Conservation (phyloP, 208 protist genomes). For the Giardia muris region DNA sequence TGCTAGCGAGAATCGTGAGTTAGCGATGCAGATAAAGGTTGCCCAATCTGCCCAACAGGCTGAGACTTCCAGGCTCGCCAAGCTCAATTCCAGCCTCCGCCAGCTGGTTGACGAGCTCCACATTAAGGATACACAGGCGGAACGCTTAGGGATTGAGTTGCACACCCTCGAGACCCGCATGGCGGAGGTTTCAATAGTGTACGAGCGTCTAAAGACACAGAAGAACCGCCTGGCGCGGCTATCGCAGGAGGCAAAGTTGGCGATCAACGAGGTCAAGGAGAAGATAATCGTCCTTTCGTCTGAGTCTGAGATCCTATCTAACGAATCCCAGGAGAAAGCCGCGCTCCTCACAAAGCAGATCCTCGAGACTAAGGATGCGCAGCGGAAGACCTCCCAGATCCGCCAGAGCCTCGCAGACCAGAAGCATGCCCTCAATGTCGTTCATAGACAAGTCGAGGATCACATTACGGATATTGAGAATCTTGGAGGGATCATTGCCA, state of each 20-base stretch:
- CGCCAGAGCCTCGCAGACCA: background rate
- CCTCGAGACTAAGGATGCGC: slow-evolving; percentile 19
- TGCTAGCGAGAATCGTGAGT: background rate
- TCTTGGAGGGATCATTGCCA: background rate
- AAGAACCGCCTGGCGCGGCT: slow-evolving; percentile 6
- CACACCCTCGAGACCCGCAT: background rate
- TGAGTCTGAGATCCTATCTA: background rate
- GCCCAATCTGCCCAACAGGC: background rate
- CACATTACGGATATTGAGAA: background rate
- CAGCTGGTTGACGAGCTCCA: background rate
- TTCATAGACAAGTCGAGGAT: background rate
- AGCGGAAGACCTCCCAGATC: background rate
- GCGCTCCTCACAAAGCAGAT: background rate
- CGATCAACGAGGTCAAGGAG: background rate
- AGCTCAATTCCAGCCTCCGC: background rate
- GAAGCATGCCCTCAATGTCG: background rate
- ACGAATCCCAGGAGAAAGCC: background rate
- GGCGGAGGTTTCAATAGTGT: background rate
- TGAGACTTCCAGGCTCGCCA: background rate
- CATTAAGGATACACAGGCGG: slow-evolving; percentile 23
- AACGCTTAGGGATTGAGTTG: background rate
- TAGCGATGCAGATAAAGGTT: background rate
- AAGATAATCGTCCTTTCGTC: slow-evolving; percentile 16
- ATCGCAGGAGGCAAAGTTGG: slow-evolving; percentile 16
- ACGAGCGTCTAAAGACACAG: slow-evolving; percentile 17